Evolutionary conservation across 2,329 filamentous ascomycete species (phyloP).

Genomic region (Penicillium aurantiogriseum): DNA sequence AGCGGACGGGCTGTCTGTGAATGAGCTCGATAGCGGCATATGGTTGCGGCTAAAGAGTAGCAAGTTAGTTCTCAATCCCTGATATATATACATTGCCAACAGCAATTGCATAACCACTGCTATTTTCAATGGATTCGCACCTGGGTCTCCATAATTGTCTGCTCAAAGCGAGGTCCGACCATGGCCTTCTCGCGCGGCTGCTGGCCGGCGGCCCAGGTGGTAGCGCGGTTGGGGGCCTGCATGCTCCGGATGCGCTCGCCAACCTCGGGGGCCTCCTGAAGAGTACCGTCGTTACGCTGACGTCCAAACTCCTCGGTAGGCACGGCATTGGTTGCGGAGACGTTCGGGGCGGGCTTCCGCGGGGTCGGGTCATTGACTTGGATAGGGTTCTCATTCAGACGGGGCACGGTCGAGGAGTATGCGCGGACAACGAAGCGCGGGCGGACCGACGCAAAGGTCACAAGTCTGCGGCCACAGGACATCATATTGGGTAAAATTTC

Average conservation of each 20-base stretch:
- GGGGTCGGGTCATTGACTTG: slow-evolving; percentile 60
- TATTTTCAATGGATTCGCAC: slow-evolving; percentile 52
- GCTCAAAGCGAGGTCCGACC: slow-evolving; percentile 92
- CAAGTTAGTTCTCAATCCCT: slow-evolving; percentile 5
- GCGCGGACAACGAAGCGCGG: slow-evolving; percentile 34
- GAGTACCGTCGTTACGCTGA: slow-evolving; percentile 42
- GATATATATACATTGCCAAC: not conserved
- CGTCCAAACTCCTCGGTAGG: slow-evolving; percentile 47
- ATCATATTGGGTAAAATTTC: slow-evolving; percentile 41
- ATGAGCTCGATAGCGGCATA: slow-evolving; percentile 91
- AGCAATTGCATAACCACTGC: slow-evolving; percentile 1
- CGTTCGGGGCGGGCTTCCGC: slow-evolving; percentile 50
- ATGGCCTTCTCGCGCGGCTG: slow-evolving; percentile 77
- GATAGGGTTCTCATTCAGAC: slow-evolving; percentile 41
- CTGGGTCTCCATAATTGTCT: slow-evolving; percentile 91
- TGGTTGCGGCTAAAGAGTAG: slow-evolving; percentile 69
- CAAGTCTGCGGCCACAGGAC: slow-evolving; percentile 47
- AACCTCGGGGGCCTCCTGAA: slow-evolving; percentile 56
- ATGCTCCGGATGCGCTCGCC: slow-evolving; percentile 58
- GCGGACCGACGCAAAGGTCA: slow-evolving; percentile 44
- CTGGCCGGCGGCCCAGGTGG: slow-evolving; percentile 84
- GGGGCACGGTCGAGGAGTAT: slow-evolving; percentile 47
- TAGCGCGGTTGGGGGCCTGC: slow-evolving; percentile 84
- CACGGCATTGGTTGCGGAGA: slow-evolving; percentile 61
- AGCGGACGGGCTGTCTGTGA: slow-evolving; percentile 90